Evolutionary conservation across 768 basidiomycete species (phyloP), one percentile per base, ranked within the genome.

Genomic region (Boletales sp.): DNA sequence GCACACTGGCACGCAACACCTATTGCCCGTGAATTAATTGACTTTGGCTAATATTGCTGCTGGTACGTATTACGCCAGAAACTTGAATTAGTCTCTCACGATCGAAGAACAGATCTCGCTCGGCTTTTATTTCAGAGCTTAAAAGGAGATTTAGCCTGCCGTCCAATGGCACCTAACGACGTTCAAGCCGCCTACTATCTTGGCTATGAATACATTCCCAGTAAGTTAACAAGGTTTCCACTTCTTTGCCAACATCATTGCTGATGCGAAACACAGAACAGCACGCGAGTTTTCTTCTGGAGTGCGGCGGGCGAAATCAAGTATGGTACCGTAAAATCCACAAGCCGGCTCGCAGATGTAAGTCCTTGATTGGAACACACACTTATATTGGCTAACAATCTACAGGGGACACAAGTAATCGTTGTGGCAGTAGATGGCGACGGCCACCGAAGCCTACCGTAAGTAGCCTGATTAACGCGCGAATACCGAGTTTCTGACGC

Each of bases 201-300:
- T 78, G 83, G 78, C 80, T 84, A 86, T 86, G 84, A 87, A 86
- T 74, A 74, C 73, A 52, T 82, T 78, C 65, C 78, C 80, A 31
- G 81, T 86, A 60, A 56, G n/a, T n/a, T n/a, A n/a, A n/a, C n/a
- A n/a, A n/a, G n/a, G 83, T 71, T 21, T 21, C 35, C 45, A 29
- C 37, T 39, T 35, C 41, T 31, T 36, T 45, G 45, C 43, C 36
- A 17, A 37, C 41, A 5, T 47, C 24, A 27, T 6, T 27, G 30
- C 54, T 57, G 63, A 65, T 54, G 50, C 47, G 18, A 36, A 48
- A 43, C 5, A 27, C 6, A 90, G 87, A 72, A 74, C 47, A 85
- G 86, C 58, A 82, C 84, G 54, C 75, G 78, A 45, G 83, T 90
- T 42, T 82, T 80, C 60, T 89, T 79, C 72, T 86, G 84, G 79